Evolutionary conservation across 73 alveolate species (phyloP).

Genomic region (Paramecium sonneborni): DNA sequence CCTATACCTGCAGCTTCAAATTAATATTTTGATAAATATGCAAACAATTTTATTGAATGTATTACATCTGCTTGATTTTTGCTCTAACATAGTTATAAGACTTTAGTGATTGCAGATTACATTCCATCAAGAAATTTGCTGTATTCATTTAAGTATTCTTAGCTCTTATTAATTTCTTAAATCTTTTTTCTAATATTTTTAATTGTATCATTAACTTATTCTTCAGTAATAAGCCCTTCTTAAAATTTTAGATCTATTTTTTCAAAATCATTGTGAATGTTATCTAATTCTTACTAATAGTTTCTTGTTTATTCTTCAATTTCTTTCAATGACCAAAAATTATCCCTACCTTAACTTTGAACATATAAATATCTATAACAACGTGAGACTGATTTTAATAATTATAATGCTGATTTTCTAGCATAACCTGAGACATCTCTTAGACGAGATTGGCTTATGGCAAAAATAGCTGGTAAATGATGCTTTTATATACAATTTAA

Average conservation of each 20-base stretch:
- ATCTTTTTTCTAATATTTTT: not conserved
- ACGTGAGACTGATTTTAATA: not conserved
- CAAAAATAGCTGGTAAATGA: not conserved
- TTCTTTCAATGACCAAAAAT: not conserved
- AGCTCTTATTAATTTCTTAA: not conserved
- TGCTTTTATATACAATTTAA: not conserved
- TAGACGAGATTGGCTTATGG: not conserved
- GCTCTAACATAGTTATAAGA: not conserved
- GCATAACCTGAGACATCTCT: conserved; percentile 43
- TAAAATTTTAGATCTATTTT: not conserved
- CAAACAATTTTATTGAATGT: conserved; percentile 12
- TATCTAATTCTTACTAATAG: not conserved
- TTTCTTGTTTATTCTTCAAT: not conserved
- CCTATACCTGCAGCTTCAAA: not conserved
- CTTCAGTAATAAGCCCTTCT: not conserved
- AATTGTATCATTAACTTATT: not conserved
- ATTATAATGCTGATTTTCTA: conserved; percentile 22
- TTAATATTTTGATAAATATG: conserved; percentile 8
- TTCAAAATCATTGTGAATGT: not conserved
- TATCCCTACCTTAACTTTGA: conserved; percentile 1
- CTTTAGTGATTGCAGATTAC: not conserved
- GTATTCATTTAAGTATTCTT: not conserved
- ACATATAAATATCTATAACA: not conserved
- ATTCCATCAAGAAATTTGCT: not conserved
- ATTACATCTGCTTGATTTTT: conserved; percentile 35